These are phyloP conservation scores for Verticillium albo-atrum DNA, from an alignment of 2,329 filamentous ascomycete species.

Conservation along the genomic window DNA sequence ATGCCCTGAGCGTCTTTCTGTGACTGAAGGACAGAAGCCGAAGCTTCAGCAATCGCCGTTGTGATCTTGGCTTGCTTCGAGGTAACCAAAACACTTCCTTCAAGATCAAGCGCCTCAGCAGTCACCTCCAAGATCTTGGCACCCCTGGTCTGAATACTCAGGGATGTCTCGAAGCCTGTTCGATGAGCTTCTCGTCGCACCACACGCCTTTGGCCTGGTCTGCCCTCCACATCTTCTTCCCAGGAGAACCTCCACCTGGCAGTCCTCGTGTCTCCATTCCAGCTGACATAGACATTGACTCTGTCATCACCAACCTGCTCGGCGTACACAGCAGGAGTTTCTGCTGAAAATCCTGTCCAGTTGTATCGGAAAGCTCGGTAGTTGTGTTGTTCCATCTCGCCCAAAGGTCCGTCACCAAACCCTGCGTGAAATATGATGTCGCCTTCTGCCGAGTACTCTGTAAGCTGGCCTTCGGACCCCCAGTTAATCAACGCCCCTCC, in stretches of 20 bases:
- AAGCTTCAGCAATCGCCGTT: background rate
- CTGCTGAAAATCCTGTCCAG: constrained; percentile 46
- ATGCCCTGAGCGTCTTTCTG: no score
- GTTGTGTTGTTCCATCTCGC: constrained; percentile 35
- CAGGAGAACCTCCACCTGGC: constrained; percentile 21
- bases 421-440: constrained; percentile 48
- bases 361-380: constrained; percentile 51
- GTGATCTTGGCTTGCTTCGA: background rate
- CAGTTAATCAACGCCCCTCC: constrained; percentile 53
- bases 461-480: constrained; percentile 45
- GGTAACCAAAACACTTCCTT: background rate
- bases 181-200: constrained; percentile 2
- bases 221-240: constrained; percentile 10
- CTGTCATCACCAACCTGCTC: constrained; percentile 6
- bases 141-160: background rate
- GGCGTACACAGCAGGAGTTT: constrained; percentile 19
- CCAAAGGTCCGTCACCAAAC: constrained; percentile 31
- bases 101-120: background rate
- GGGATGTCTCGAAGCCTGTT: constrained; percentile 8
- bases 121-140: background rate
- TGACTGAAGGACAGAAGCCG: no score
- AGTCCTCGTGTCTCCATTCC: constrained; percentile 31
- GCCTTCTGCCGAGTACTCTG: constrained; percentile 42
- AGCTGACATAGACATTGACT: constrained; percentile 21
- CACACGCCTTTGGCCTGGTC: background rate